Conservation (phyloP, 129 eudicot species). For the carrot (Daucus carota) region DH1_v3.0 NC_030385.2:7790501-7791000, state of each 20-base stretch:
- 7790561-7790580: constrained; percentile 86
- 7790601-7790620: constrained; percentile 64
- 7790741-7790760: constrained; percentile 33
- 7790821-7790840: constrained; percentile 37
- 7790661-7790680: constrained; percentile 62
- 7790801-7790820: constrained; percentile 36
- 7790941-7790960: constrained; percentile 82
- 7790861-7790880: constrained; percentile 44
- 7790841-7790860: constrained; percentile 39
- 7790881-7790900: constrained; percentile 37
- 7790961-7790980: constrained; percentile 75
- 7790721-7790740: constrained; percentile 26
- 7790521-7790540: neutral
- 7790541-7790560: constrained; percentile 1
- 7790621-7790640: constrained; percentile 77
- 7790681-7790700: constrained; percentile 39
- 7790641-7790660: constrained; percentile 66
- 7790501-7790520: neutral
- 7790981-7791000: constrained; percentile 80
- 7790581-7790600: constrained; percentile 82
- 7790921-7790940: constrained; percentile 78
- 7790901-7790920: constrained; percentile 44
- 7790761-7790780: constrained; percentile 52
- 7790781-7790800: constrained; percentile 35
- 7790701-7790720: constrained; percentile 19